Evolutionary conservation across 192 early-diverging fungal species (phyloP), one percentile per base, ranked within the genome.

Genomic region (Dispira simplex): DNA sequence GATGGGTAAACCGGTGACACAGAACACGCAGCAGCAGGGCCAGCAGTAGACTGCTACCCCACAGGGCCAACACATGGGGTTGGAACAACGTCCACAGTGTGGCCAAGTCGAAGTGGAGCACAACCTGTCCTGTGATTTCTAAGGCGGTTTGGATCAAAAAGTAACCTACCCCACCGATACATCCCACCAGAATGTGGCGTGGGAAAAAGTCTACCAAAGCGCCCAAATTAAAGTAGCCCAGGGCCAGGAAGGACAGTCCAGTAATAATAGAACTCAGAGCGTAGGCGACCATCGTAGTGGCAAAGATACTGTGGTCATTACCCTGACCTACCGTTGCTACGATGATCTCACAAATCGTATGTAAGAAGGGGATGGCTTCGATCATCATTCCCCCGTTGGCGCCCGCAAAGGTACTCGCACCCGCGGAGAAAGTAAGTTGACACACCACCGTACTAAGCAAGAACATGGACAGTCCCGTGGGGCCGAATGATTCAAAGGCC

Each of bases 151-250:
- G 77, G 10, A 99, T 62, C 64, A 99, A 68, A 70, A 99, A 99
- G 82, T 90, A 91, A 28, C 93, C 92, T 20, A 96, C 92, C 46
- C 93, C 93, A 60, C 77, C 94, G 67, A 97, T 96, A 70, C 91
- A 96, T 23, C 92, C 93, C 21, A 96, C 91, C 6, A 97, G 77
- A 65, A 97, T 94, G 65, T 97, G 96, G 12, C 94, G 73, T 23
- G 90, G 90, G 59, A 92, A 92, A 68, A 89, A 92, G 26, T 81
- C 86, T 21, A 90, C 86, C 62, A 92, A 68, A 26, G 80, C 78
- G 11, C 89, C 89, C 46, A 90, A 75, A 54, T 84, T 83, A 48
- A 96, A 86, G 27, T 81, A 76, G 14, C 95, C 96, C 2, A 99
- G 76, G 27, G 89, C 43, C 59, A 91, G 75, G 68, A 99, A 99